Conservation (phyloP, 257 asterid species). For the Solanum okadae region DNA sequence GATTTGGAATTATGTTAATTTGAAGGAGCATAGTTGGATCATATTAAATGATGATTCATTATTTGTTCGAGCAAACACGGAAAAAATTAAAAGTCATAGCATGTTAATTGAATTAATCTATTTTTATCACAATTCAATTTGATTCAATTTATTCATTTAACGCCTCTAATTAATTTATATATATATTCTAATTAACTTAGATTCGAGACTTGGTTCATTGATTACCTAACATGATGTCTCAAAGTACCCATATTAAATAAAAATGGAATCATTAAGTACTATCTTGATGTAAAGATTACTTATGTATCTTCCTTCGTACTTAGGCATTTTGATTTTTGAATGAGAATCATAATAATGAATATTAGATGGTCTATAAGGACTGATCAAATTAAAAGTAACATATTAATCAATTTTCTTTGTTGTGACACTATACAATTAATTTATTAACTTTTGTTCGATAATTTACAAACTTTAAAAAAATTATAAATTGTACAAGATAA, state of each 20-base stretch:
- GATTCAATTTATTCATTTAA: background rate
- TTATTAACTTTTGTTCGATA: no score
- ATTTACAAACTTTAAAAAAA: no score
- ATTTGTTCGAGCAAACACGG: fast-evolving
- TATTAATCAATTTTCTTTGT: background rate
- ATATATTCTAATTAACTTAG: background rate
- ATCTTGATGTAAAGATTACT: background rate
- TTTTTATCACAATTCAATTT: background rate
- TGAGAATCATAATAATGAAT: background rate
- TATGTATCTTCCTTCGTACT: background rate
- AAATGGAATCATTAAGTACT: background rate
- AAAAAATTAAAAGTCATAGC: background rate
- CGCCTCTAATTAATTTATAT: no score
- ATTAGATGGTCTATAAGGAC: background rate
- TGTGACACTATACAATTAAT: background rate
- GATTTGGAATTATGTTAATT: background rate
- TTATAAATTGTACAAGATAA: no score
- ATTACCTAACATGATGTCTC: background rate
- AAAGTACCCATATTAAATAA: background rate
- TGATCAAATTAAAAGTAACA: background rate
- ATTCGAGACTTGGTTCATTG: background rate
- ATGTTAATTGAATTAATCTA: background rate
- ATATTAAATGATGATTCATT: background rate
- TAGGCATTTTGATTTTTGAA: background rate
- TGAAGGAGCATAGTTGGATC: background rate